phyloP scores from a whole-genome alignment of 768 basidiomycete species.

The Pleurotus cornucopiae region DNA sequence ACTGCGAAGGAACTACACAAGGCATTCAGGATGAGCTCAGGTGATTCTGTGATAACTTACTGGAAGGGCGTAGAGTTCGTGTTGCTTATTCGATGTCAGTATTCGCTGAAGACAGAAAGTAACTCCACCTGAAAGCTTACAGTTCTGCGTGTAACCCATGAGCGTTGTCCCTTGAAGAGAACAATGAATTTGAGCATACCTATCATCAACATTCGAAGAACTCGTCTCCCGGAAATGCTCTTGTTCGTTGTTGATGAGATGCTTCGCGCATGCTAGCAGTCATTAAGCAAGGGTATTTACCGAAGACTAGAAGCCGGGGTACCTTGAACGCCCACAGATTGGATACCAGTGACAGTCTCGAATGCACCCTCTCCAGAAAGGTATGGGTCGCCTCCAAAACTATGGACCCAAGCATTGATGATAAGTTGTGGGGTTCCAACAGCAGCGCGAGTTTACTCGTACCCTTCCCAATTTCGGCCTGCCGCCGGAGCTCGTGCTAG shows the following conservation, averaged over 20 bases:
- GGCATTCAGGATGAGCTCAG: not conserved
- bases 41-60: slow-evolving; percentile 18
- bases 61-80: slow-evolving; percentile 55
- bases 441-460: slow-evolving; percentile 2
- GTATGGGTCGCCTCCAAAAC: slow-evolving; percentile 51
- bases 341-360: slow-evolving; percentile 47
- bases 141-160: no score
- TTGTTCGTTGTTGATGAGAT: slow-evolving; percentile 45
- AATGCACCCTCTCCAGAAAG: slow-evolving; percentile 52
- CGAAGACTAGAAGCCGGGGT: not conserved
- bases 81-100: slow-evolving; percentile 27
- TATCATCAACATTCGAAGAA: slow-evolving; percentile 39
- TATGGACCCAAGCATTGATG: slow-evolving; percentile 8
- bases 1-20: slow-evolving; percentile 42
- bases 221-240: slow-evolving; percentile 41
- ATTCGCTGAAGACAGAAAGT: no score
- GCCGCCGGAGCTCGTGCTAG: slow-evolving; percentile 40
- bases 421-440: not conserved
- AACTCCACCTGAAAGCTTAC: no score
- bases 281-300: not conserved
- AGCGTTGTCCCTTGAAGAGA: no score
- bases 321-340: slow-evolving; percentile 49
- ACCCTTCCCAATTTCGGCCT: slow-evolving; percentile 53
- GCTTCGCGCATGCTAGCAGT: slow-evolving; percentile 33
- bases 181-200: slow-evolving; percentile 19